Conservation (phyloP, 768 basidiomycete species). For the Auricularia cornea region DNA sequence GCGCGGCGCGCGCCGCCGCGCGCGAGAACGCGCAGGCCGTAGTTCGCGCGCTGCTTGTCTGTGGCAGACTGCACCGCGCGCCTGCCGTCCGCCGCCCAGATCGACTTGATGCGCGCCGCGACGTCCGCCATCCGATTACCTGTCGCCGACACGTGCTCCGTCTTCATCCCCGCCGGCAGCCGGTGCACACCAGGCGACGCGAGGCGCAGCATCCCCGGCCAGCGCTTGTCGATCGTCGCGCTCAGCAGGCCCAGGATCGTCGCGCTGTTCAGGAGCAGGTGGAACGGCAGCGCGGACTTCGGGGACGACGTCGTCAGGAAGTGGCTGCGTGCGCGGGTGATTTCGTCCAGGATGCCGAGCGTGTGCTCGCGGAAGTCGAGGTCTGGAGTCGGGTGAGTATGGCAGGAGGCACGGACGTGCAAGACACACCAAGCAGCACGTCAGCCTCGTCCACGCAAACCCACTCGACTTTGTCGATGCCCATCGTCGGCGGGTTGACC, state of each 20-base stretch:
- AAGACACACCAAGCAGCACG: slow-evolving; percentile 64
- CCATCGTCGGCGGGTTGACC: slow-evolving; percentile 45
- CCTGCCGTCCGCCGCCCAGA: slow-evolving; percentile 60
- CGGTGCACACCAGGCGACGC: no score
- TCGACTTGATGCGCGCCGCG: slow-evolving; percentile 57
- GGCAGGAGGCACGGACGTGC: background rate
- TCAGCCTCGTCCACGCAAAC: slow-evolving; percentile 89
- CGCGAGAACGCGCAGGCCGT: no score
- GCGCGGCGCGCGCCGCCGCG: slow-evolving; percentile 8
- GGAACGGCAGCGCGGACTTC: no score
- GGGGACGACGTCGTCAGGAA: slow-evolving; percentile 31
- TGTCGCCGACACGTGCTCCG: no score
- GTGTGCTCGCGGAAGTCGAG: slow-evolving; percentile 76
- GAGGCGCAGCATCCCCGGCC: no score
- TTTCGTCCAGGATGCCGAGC: slow-evolving; percentile 56
- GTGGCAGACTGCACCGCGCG: no score
- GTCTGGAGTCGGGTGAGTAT: slow-evolving; percentile 35
- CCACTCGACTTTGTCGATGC: slow-evolving; percentile 72
- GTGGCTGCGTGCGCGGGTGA: slow-evolving; percentile 52
- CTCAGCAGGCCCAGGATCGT: slow-evolving; percentile 69
- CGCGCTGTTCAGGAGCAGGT: slow-evolving; percentile 74
- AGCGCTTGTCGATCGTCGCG: slow-evolving; percentile 11
- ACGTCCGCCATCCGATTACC: slow-evolving; percentile 77
- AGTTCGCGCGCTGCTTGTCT: no score
- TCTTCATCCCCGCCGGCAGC: no score